Conservation (phyloP, 2,329 filamentous ascomycete genomes). For the Monascus ruber region DNA sequence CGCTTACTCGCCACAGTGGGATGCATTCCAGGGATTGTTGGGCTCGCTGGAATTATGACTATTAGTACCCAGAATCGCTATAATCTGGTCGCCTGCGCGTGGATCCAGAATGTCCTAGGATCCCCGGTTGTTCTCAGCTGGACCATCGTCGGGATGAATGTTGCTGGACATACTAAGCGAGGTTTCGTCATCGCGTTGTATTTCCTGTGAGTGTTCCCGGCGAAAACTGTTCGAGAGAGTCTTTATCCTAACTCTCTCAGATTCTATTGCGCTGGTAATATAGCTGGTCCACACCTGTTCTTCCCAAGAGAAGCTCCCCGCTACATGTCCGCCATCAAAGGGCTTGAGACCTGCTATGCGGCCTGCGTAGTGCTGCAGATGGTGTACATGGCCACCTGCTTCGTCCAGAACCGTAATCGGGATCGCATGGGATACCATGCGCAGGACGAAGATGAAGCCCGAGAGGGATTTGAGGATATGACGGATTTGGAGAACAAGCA, state of each 20-base stretch:
- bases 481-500: slow-evolving; percentile 4
- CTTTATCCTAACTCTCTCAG: slow-evolving; percentile 3
- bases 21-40: slow-evolving; percentile 34
- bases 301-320: slow-evolving; percentile 33
- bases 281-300: slow-evolving; percentile 39
- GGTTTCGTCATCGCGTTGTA: slow-evolving; percentile 35
- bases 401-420: slow-evolving; percentile 11
- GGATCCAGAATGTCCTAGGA: slow-evolving; percentile 41
- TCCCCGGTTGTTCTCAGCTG: slow-evolving; percentile 42
- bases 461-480: slow-evolving; percentile 3
- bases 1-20: slow-evolving; percentile 26
- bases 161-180: slow-evolving; percentile 43
- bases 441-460: background rate
- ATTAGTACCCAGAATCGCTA: slow-evolving; percentile 37
- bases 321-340: slow-evolving; percentile 35
- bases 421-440: background rate
- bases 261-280: slow-evolving; percentile 39
- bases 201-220: slow-evolving; percentile 16
- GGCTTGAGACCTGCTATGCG: slow-evolving; percentile 33
- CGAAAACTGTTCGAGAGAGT: background rate
- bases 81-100: slow-evolving; percentile 42
- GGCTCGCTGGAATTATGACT: slow-evolving; percentile 40
- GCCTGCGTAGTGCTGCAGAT: slow-evolving; percentile 27
- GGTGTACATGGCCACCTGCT: slow-evolving; percentile 14
- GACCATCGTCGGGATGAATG: slow-evolving; percentile 39